Conservation (phyloP, 331 rosid species). For the Rosa hybrid region DNA sequence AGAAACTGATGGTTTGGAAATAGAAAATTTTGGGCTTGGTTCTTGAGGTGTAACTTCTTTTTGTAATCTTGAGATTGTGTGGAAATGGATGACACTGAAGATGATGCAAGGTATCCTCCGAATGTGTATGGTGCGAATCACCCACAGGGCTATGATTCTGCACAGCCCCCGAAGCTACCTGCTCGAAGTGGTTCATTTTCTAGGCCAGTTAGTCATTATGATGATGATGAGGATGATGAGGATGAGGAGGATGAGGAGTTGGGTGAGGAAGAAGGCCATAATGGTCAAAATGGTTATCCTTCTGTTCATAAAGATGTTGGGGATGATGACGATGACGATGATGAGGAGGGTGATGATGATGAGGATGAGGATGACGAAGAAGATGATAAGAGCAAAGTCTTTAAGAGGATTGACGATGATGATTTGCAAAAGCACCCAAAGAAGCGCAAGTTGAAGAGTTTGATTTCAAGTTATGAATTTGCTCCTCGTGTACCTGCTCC, state of each 20-base stretch:
- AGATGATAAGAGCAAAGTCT: conserved; percentile 29
- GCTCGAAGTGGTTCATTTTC: conserved; percentile 39
- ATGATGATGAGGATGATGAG: conserved; percentile 39
- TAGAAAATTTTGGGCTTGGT: neutral
- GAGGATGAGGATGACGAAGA: conserved; percentile 35
- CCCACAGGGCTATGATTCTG: conserved; percentile 54
- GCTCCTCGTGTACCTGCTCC: conserved; percentile 60
- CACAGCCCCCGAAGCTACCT: conserved; percentile 36
- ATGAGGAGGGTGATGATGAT: conserved; percentile 23
- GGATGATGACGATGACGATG: conserved; percentile 31
- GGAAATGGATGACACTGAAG: conserved; percentile 67
- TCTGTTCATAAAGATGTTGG: conserved; percentile 32
- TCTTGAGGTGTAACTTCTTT: neutral
- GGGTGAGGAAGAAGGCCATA: conserved; percentile 43
- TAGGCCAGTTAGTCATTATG: conserved; percentile 34
- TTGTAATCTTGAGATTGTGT: conserved; percentile 21
- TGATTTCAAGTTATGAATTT: conserved; percentile 69
- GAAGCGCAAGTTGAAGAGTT: conserved; percentile 66
- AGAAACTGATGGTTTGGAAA: conserved; percentile 8
- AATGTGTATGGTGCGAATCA: conserved; percentile 44
- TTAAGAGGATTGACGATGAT: conserved; percentile 37
- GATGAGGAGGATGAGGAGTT: conserved; percentile 48
- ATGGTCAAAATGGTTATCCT: conserved; percentile 37
- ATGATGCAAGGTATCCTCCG: conserved; percentile 57
- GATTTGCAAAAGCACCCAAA: conserved; percentile 58